Conservation (phyloP, 2,329 filamentous ascomycete genomes). For the Arthroderma uncinatum region DNA sequence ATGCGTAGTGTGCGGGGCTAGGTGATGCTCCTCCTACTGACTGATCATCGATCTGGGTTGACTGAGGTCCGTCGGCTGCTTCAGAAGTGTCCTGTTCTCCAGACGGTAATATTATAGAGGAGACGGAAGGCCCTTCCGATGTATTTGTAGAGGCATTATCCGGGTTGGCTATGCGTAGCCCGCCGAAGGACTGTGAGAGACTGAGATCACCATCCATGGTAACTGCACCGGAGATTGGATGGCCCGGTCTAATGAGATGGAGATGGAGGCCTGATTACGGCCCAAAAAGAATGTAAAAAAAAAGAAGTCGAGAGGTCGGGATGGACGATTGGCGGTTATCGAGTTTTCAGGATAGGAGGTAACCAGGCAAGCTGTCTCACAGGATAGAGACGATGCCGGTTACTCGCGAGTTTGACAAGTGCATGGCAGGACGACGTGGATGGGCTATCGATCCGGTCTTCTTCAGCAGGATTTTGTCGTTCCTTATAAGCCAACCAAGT, state of each 20-base stretch:
- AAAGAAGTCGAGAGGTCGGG: not conserved
- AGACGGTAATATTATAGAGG: not conserved
- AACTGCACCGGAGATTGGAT: not conserved
- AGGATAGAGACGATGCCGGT: slow-evolving; percentile 13
- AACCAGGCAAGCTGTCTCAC: slow-evolving; percentile 13
- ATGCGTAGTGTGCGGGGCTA: not conserved
- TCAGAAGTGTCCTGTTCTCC: not conserved
- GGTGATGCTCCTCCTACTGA: not conserved
- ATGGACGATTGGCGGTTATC: not conserved
- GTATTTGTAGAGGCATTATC: slow-evolving; percentile 53
- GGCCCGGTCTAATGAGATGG: not conserved
- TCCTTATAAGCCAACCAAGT: not conserved
- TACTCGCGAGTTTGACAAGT: slow-evolving; percentile 5
- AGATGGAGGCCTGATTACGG: not conserved
- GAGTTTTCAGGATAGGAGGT: slow-evolving; percentile 4
- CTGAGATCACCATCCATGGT: slow-evolving; percentile 84
- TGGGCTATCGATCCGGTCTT: not conserved
- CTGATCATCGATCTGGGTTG: not conserved
- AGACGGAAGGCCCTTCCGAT: slow-evolving; percentile 17
- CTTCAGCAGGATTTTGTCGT: not conserved
- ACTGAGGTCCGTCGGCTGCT: not conserved
- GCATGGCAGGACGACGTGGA: slow-evolving; percentile 10
- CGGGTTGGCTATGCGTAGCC: slow-evolving; percentile 91
- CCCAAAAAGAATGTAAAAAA: not conserved
- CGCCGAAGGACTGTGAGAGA: slow-evolving; percentile 82